phyloP scores from a whole-genome alignment of 768 basidiomycete genomes.

The Hirschioporus abietinus region DNA sequence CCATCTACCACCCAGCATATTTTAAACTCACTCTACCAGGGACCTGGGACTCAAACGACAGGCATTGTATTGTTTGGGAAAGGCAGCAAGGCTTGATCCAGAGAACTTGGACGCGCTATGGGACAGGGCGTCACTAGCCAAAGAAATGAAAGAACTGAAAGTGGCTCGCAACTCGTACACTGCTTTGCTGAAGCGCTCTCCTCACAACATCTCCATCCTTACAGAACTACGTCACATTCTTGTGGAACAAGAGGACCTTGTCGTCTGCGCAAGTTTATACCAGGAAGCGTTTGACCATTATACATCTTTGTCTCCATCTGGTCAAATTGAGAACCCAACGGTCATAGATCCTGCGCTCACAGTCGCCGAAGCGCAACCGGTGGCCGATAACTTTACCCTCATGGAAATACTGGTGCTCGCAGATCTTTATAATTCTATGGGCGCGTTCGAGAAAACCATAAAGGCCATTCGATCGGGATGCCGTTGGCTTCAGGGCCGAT shows the following conservation, averaged over 20 bases:
- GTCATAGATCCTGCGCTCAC: slow-evolving; percentile 12
- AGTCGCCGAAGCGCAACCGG: background rate
- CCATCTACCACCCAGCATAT: background rate
- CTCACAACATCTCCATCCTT: slow-evolving; percentile 76
- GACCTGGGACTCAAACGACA: slow-evolving; percentile 74
- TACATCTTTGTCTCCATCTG: slow-evolving; percentile 42
- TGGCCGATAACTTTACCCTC: slow-evolving; percentile 37
- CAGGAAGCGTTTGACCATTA: slow-evolving; percentile 72
- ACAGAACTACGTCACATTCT: slow-evolving; percentile 74
- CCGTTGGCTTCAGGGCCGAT: slow-evolving; percentile 88
- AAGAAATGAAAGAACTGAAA: slow-evolving; percentile 63
- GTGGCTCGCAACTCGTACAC: slow-evolving; percentile 62
- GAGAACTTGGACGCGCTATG: slow-evolving; percentile 81
- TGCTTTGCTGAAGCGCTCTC: slow-evolving; percentile 66
- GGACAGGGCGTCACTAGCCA: slow-evolving; percentile 82
- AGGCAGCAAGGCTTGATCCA: slow-evolving; percentile 73
- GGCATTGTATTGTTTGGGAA: slow-evolving; percentile 87
- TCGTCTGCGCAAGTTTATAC: slow-evolving; percentile 60
- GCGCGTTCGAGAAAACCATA: slow-evolving; percentile 62
- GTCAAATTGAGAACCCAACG: slow-evolving; percentile 26
- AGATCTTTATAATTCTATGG: slow-evolving; percentile 73
- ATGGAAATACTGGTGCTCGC: slow-evolving; percentile 80
- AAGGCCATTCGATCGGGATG: slow-evolving; percentile 68
- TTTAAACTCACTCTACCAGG: slow-evolving; percentile 28
- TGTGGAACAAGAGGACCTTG: slow-evolving; percentile 64